Evolutionary conservation across 2,329 filamentous ascomycete genomes (phyloP), one percentile per base, ranked within the genome.

Genomic region (Endothia cerciana): DNA sequence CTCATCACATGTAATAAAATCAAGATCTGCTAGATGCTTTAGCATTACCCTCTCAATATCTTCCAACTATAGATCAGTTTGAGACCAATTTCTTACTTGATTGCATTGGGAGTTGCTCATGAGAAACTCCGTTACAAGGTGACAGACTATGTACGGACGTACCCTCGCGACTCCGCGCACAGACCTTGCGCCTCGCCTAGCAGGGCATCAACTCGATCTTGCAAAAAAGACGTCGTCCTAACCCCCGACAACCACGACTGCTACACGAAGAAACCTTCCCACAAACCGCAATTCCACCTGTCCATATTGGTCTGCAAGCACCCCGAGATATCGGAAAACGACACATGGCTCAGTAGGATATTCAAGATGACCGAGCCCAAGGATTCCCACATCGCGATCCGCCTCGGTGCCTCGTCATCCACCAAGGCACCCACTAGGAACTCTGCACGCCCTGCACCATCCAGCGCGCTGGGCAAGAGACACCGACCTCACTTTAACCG

Each of bases 381-480:
- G 63, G 75, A 74, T 53, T 69, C 76, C 15, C 78, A 81, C 33
- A 84, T 85, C 71, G 82, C 82, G 68, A 85, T 85, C 57, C 84
- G 81, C 64, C 79, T 85, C 47, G 79, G 81, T 43, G 69, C 74
- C 7, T 72, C 75, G 11, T 73, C 19, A 30, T 57, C 59, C 51
- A 51, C 73, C 33, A 74, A 71, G 33, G 60, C 47, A 22, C 47
- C 71, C 22, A 73, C 70, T 66, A 76, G 74, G 45, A 61, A 45
- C 13, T 67, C 71, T 33, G 68, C 72, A 25, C 77, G 75, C 19
- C 71, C 75, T 10, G 73, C 76, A 19, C 80, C 80, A 3, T 73
- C 80, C 0, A 82, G 82, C 4, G 71, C 76, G 4, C 74, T 86
- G 17, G 83, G 83, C 66, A 86, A 86, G 71, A 81, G 83, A 22